A percentile compares a stretch with the other conserved stretches of the same genome.
Evolutionary conservation across 2,329 filamentous ascomycete genomes (phyloP).

Genomic region (Aspergillus uvarum): DNA sequence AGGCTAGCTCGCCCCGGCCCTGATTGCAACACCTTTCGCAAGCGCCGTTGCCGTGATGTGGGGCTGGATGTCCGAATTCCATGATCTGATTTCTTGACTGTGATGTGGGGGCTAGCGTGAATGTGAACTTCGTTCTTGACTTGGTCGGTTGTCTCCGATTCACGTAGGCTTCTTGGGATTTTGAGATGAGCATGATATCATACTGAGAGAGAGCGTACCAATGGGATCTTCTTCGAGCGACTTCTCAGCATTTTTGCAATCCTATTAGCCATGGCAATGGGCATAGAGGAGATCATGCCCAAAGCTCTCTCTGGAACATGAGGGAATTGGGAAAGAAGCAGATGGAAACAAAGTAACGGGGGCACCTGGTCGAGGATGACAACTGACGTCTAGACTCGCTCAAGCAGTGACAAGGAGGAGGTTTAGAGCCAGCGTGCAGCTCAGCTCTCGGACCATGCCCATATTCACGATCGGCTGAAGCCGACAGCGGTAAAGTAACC

Average conservation of each 20-base stretch:
- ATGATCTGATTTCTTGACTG: background rate
- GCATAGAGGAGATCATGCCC: background rate
- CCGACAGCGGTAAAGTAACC: background rate
- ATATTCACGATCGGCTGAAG: background rate
- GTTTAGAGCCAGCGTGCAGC: background rate
- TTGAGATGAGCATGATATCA: too few species aligned
- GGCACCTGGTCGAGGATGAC: background rate
- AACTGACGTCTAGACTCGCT: background rate
- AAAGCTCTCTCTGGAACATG: too few species aligned
- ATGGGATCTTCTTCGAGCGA: too few species aligned
- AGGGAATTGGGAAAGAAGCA: background rate
- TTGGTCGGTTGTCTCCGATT: background rate
- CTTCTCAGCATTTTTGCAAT: background rate
- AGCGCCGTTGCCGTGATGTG: background rate
- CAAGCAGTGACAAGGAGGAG: background rate
- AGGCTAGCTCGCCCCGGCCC: background rate
- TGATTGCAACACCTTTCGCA: conserved; percentile 3
- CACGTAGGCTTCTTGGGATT: too few species aligned
- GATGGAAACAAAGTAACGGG: background rate
- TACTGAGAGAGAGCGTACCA: too few species aligned
- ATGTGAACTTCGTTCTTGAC: background rate
- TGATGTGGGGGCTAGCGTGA: background rate
- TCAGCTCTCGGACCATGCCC: background rate
- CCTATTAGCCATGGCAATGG: background rate
- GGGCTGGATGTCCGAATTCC: background rate